Base-by-base conservation (phyloP, 805 yeast species). In the Candida taoyuanica region DNA sequence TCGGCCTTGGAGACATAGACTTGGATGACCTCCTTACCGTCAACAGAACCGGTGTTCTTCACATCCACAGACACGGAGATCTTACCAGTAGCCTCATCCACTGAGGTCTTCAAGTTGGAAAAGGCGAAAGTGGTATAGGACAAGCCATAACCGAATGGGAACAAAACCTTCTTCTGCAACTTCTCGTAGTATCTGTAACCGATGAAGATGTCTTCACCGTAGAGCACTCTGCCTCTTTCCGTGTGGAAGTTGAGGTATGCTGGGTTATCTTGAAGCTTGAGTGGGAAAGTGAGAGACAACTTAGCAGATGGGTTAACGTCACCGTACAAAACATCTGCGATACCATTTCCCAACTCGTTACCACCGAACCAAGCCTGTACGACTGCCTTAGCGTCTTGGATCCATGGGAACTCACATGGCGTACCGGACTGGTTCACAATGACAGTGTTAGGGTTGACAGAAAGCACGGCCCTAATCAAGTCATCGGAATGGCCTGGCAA, bases 161-260 rank as follows among this genome's bases (percentile, higher is more conserved):
- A 78, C 34, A 69, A 60, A 3, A 73, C 76, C 18, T 64, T 63
- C 34, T 57, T 60, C 43, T 70, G 65, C 29, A 62, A 51, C 56
- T 71, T 72, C 47, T 79, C 83, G 59, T 76, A 80, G 60, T 60
- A 75, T 43, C 76, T 63, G 63, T 79, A 77, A 17, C 84, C 85
- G 36, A 78, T 73, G 54, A 67, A 78, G 33, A 78, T 72, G 53
- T 77, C 83, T 55, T 79, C 86, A 41, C 84, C 83, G 48, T 78
- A 79, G 38, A 71, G 49, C 23, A 70, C 74, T 40, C 70, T 61
- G 33, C 82, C 82, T 49, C 67, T 65, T 49, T 70, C 71, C 12
- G 78, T 63, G 30, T 61, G 61, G 60, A 64, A 75, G 57, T 69
- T 74, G 48, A 74, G 56, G 58, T 56, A 76, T 1, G 81, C 67